Conservation (phyloP, 371 early-diverging fungal genomes). For the Phascolomyces articulosus region DNA sequence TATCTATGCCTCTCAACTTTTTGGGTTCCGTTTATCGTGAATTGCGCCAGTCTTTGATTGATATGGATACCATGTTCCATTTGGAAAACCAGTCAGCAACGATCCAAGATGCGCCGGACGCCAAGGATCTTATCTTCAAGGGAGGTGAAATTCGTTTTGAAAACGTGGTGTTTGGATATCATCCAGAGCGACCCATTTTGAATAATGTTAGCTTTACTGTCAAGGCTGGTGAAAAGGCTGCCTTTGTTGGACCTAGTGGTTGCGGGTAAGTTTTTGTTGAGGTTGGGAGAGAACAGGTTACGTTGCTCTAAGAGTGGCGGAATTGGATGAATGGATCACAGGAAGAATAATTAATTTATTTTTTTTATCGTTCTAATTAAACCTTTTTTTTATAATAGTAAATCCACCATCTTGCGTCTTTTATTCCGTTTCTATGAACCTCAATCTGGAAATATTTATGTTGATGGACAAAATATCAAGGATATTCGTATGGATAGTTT, state of each 20-base stretch:
- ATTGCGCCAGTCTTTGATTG: slow-evolving; percentile 88
- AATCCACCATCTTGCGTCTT: slow-evolving; percentile 82
- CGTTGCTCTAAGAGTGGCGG: too few species aligned
- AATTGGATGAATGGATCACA: too few species aligned
- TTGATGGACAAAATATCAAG: slow-evolving; percentile 81
- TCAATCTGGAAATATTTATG: slow-evolving; percentile 67
- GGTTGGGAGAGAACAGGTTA: too few species aligned
- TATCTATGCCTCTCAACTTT: slow-evolving; percentile 94
- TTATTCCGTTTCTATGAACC: slow-evolving; percentile 91
- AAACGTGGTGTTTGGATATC: slow-evolving; percentile 89
- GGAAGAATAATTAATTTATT: too few species aligned
- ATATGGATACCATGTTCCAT: slow-evolving; percentile 95
- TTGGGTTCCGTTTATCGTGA: slow-evolving; percentile 97
- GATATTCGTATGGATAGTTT: slow-evolving; percentile 72
- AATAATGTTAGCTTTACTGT: slow-evolving; percentile 81
- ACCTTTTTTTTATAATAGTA: slow-evolving; percentile 40
- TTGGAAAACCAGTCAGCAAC: slow-evolving; percentile 67
- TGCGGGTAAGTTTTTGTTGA: slow-evolving; percentile 68
- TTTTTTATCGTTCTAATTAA: too few species aligned
- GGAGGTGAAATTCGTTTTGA: slow-evolving; percentile 82
- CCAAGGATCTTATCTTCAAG: slow-evolving; percentile 52
- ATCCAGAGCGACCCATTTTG: slow-evolving; percentile 74
- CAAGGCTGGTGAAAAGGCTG: slow-evolving; percentile 87
- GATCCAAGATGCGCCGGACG: slow-evolving; percentile 59
- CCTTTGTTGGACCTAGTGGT: slow-evolving; percentile 96